Evolutionary conservation across 2,329 filamentous ascomycete species (phyloP).

Genomic region (Trichothecium sympodiale): DNA sequence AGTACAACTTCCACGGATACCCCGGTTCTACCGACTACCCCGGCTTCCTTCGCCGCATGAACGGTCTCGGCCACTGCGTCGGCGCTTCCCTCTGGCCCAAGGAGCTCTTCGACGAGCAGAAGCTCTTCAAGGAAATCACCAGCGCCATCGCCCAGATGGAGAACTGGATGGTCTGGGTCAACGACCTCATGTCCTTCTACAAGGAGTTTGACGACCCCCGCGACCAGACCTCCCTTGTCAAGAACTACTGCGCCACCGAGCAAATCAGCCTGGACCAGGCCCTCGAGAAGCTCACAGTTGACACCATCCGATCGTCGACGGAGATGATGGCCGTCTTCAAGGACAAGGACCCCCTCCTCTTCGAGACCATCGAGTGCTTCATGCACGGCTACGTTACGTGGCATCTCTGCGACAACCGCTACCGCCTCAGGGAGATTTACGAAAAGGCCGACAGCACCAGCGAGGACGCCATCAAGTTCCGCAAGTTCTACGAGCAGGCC

Average conservation of each 20-base stretch:
- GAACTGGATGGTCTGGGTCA: slow-evolving; percentile 10
- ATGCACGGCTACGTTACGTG: slow-evolving; percentile 11
- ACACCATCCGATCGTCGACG: slow-evolving; percentile 7
- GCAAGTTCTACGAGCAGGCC: slow-evolving; percentile 3
- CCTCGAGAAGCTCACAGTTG: slow-evolving; percentile 9
- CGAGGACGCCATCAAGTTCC: slow-evolving; percentile 2
- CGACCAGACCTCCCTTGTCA: slow-evolving; percentile 10
- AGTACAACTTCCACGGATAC: slow-evolving; percentile 11
- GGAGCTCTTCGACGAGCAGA: slow-evolving; percentile 7
- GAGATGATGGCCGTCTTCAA: slow-evolving; percentile 10
- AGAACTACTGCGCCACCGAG: slow-evolving; percentile 8
- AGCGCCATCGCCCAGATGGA: slow-evolving; percentile 10
- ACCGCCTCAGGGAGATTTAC: slow-evolving; percentile 9
- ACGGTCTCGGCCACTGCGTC: slow-evolving; percentile 10
- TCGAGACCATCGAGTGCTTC: slow-evolving; percentile 10
- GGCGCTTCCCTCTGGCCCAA: slow-evolving; percentile 8
- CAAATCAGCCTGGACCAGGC: slow-evolving; percentile 7
- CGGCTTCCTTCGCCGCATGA: slow-evolving; percentile 11
- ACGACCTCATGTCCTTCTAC: slow-evolving; percentile 12
- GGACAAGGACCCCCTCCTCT: slow-evolving; percentile 8
- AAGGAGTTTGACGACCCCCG: slow-evolving; percentile 11
- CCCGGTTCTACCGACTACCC: slow-evolving; percentile 9
- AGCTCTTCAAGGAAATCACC: slow-evolving; percentile 9
- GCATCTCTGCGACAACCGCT: slow-evolving; percentile 10
- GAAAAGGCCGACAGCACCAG: slow-evolving; percentile 1